Evolutionary conservation across 179 eudicot species (phyloP).

Genomic region (Monotropa hypopitys): DNA sequence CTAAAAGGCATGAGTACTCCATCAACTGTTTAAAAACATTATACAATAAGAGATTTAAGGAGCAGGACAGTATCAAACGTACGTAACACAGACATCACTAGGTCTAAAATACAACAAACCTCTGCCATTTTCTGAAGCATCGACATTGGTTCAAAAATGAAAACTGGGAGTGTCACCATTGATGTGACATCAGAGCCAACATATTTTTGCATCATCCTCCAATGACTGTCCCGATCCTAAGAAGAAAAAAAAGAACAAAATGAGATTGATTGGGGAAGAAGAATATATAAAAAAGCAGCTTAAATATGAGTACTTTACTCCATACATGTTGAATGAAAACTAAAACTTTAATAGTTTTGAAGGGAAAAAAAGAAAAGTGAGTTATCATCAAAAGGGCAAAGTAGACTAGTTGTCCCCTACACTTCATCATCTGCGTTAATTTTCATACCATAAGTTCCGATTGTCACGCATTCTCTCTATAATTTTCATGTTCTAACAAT

Average conservation of each 20-base stretch:
- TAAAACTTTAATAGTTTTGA: not conserved
- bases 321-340: not conserved
- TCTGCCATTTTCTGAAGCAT: constrained; percentile 99
- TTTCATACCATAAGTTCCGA: not conserved
- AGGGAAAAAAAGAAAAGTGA: not conserved
- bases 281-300: not conserved
- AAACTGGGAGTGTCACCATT: constrained; percentile 92
- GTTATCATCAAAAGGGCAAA: not conserved
- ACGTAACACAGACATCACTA: not conserved
- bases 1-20: constrained; percentile 82
- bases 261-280: not conserved
- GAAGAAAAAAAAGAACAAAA: constrained; percentile 9
- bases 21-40: constrained; percentile 48
- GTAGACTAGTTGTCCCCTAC: not conserved
- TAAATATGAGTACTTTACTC: not conserved
- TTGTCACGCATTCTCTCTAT: not conserved
- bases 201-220: constrained; percentile 97
- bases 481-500: not conserved
- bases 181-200: constrained; percentile 91
- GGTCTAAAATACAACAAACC: constrained; percentile 34
- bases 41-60: constrained; percentile 1
- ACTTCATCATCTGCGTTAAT: not conserved
- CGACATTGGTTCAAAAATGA: constrained; percentile 97
- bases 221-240: constrained; percentile 82
- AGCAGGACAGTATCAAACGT: not conserved